Evolutionary conservation across 345 rosid genomes (phyloP).

Genomic region (Psidium friedrichsthalianum): DNA sequence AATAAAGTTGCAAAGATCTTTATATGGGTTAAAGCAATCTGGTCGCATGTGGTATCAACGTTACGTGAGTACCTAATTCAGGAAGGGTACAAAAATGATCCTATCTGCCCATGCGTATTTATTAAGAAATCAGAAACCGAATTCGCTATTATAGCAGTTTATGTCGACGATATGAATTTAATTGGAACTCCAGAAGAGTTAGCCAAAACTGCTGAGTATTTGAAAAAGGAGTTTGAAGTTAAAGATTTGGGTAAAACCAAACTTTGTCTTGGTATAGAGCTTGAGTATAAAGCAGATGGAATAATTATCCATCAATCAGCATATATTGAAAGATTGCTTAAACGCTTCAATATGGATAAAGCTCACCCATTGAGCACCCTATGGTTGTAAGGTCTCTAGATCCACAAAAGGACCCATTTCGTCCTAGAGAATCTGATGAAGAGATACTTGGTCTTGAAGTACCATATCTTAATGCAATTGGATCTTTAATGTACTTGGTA

Average conservation of each 20-base stretch:
- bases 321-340: background rate
- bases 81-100: background rate
- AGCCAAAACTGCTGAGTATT: background rate
- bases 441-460: too few relatives aligned
- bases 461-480: too few relatives aligned
- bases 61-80: background rate
- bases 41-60: background rate
- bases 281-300: background rate
- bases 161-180: background rate
- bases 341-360: background rate
- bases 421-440: background rate
- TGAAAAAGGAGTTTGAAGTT: background rate
- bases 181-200: background rate
- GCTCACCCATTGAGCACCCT: background rate
- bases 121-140: background rate
- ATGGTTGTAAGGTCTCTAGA: background rate
- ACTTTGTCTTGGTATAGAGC: background rate
- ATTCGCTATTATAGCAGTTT: background rate
- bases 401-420: background rate
- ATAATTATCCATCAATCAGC: background rate
- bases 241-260: background rate
- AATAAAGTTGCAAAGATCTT: background rate
- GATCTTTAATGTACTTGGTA: too few relatives aligned
- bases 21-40: background rate
- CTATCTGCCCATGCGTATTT: background rate